Percentiles rank a stretch among this genome's conserved stretches.
phyloP scores from a whole-genome alignment of 2,329 filamentous ascomycete species.

The Fusarium sp. region DNA sequence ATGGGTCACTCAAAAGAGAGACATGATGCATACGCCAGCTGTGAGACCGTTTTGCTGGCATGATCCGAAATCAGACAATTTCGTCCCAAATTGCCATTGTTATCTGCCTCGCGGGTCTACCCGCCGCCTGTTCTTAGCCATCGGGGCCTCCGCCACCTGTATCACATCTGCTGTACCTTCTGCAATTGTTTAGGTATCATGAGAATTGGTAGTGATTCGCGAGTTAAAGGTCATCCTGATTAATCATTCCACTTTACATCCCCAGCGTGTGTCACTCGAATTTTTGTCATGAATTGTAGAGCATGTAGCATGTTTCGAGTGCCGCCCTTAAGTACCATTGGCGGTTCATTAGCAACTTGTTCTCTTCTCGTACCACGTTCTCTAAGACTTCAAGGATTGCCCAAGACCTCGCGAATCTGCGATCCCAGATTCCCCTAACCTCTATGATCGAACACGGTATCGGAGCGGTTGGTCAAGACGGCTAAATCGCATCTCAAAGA shows the following conservation, averaged over 20 bases:
- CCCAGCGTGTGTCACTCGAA: slow-evolving; percentile 16
- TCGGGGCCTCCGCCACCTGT: slow-evolving; percentile 7
- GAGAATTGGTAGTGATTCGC: neutral
- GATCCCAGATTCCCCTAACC: neutral
- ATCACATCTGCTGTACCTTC: slow-evolving; percentile 5
- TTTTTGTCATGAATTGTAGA: slow-evolving; percentile 21
- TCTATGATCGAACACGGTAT: neutral
- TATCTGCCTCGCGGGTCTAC: slow-evolving; percentile 6
- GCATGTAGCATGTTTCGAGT: slow-evolving; percentile 29
- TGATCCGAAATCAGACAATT: slow-evolving; percentile 40
- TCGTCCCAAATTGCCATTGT: neutral
- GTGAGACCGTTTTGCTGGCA: slow-evolving; percentile 29
- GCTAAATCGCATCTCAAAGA: neutral
- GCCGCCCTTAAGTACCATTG: slow-evolving; percentile 18
- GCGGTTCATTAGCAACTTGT: slow-evolving; percentile 14
- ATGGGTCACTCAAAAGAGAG: slow-evolving; percentile 17
- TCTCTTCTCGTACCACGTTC: slow-evolving; percentile 33
- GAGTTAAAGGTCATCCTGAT: slow-evolving; percentile 12
- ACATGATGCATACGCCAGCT: slow-evolving; percentile 25
- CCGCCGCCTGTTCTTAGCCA: slow-evolving; percentile 3
- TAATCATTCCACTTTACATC: slow-evolving; percentile 25
- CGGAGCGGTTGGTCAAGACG: neutral
- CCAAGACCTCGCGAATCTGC: slow-evolving; percentile 4
- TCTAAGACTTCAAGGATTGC: slow-evolving; percentile 5
- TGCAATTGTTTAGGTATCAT: neutral